phyloP scores from a whole-genome alignment of 1,284 basidiomycete genomes.

The Phaffia rhodozyma region DNA sequence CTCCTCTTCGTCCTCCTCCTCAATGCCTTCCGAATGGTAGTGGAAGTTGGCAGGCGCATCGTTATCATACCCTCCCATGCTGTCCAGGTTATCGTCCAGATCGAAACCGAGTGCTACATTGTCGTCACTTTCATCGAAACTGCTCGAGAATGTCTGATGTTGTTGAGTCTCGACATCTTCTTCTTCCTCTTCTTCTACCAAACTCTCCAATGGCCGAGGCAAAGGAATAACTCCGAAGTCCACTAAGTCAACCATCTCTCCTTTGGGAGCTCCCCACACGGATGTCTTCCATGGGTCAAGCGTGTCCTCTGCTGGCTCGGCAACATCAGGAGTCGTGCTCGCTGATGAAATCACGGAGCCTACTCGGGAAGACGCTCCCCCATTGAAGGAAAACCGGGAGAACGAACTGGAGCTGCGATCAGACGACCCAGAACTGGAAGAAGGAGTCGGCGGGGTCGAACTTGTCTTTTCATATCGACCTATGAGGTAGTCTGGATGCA shows the following conservation, averaged over 20 bases:
- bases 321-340: neutral
- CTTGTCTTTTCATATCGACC: neutral
- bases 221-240: constrained; percentile 14
- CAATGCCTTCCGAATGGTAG: neutral
- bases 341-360: neutral
- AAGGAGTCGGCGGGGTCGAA: constrained; percentile 2
- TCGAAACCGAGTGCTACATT: constrained; percentile 14
- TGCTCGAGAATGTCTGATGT: neutral
- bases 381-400: constrained; percentile 11
- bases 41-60: constrained; percentile 2
- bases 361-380: neutral
- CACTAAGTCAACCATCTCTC: constrained; percentile 11
- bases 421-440: constrained; percentile 8
- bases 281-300: constrained; percentile 6
- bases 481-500: neutral
- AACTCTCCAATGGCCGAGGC: constrained; percentile 11
- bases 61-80: constrained; percentile 2
- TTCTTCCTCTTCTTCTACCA: constrained; percentile 15
- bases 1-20: neutral
- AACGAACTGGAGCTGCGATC: constrained; percentile 5
- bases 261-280: neutral
- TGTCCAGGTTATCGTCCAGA: constrained; percentile 4
- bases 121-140: constrained; percentile 16
- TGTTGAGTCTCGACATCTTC: neutral
- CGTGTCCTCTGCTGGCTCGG: neutral